These are phyloP conservation scores for Truncatella angustata DNA, from an alignment of 2,329 filamentous ascomycete genomes.

Conservation along the genomic window DNA sequence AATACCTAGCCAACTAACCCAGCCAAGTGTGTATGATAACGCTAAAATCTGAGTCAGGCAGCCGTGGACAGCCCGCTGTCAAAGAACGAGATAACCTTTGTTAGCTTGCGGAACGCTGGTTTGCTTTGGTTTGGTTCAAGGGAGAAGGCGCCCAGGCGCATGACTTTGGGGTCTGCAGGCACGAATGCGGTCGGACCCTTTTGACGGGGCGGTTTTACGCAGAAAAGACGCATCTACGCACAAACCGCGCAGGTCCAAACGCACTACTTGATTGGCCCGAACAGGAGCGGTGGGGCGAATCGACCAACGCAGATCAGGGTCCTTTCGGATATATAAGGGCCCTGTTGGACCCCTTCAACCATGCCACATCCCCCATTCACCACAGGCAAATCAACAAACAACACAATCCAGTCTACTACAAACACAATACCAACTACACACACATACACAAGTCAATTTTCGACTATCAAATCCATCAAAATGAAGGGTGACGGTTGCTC, in stretches of 20 bases:
- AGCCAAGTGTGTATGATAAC: too few species aligned
- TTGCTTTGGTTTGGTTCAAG: too few species aligned
- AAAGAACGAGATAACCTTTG: not conserved
- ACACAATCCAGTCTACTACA: not conserved
- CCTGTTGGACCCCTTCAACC: not conserved
- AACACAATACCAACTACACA: not conserved
- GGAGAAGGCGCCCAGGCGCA: not conserved
- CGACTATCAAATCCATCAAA: conserved; percentile 15
- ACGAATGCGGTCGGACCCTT: not conserved
- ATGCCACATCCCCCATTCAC: not conserved
- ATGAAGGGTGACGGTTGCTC: conserved; percentile 39
- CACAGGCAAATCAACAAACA: not conserved
- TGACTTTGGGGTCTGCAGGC: not conserved
- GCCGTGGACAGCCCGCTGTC: too few species aligned
- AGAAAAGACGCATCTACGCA: conserved; percentile 2
- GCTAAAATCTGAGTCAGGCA: too few species aligned
- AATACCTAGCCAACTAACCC: too few species aligned
- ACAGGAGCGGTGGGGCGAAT: not conserved
- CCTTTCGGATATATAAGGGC: conserved; percentile 14
- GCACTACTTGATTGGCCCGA: conserved; percentile 2
- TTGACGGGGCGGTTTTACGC: conserved; percentile 2
- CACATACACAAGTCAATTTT: not conserved
- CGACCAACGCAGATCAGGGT: not conserved
- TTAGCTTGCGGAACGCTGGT: not conserved
- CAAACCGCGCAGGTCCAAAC: conserved; percentile 2